These are phyloP conservation scores for Cladosporium velox DNA, from an alignment of 2,329 filamentous ascomycete genomes.

Conservation along the genomic window DNA sequence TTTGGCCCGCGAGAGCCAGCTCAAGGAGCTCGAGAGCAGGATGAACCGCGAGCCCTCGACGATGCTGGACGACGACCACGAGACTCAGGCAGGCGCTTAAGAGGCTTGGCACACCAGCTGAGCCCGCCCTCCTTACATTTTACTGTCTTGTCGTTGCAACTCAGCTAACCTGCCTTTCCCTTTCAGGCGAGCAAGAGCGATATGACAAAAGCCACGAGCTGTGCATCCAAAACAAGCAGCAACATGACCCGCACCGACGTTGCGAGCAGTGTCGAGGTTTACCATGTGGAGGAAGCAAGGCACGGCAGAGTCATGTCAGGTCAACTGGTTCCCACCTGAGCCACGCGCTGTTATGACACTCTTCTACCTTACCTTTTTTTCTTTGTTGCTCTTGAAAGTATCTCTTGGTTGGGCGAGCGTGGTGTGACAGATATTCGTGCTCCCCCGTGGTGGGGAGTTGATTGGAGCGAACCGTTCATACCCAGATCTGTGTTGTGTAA, in stretches of 20 bases:
- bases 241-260: slow-evolving; percentile 15
- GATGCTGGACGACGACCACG: slow-evolving; percentile 24
- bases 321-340: slow-evolving; percentile 16
- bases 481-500: slow-evolving; percentile 22
- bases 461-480: slow-evolving; percentile 19
- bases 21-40: slow-evolving; percentile 96
- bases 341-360: neutral
- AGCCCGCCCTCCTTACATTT: slow-evolving; percentile 19
- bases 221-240: slow-evolving; percentile 13
- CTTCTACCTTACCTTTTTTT: slow-evolving; percentile 16
- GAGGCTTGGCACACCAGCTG: slow-evolving; percentile 20
- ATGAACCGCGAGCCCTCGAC: slow-evolving; percentile 55
- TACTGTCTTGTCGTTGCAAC: slow-evolving; percentile 14
- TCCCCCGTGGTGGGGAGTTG: slow-evolving; percentile 6
- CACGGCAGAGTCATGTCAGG: slow-evolving; percentile 18
- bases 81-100: slow-evolving; percentile 27
- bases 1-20: slow-evolving; percentile 93
- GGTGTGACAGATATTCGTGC: slow-evolving; percentile 5
- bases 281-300: slow-evolving; percentile 15
- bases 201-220: slow-evolving; percentile 19
- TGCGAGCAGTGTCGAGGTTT: slow-evolving; percentile 19
- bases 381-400: slow-evolving; percentile 18
- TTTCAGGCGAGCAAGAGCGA: slow-evolving; percentile 19
- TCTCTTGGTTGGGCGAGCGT: slow-evolving; percentile 16
- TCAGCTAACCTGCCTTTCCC: slow-evolving; percentile 18